Evolutionary conservation across 2,329 filamentous ascomycete species (phyloP), one percentile per base, ranked within the genome.

Genomic region (Cladophialophora psammophila): DNA sequence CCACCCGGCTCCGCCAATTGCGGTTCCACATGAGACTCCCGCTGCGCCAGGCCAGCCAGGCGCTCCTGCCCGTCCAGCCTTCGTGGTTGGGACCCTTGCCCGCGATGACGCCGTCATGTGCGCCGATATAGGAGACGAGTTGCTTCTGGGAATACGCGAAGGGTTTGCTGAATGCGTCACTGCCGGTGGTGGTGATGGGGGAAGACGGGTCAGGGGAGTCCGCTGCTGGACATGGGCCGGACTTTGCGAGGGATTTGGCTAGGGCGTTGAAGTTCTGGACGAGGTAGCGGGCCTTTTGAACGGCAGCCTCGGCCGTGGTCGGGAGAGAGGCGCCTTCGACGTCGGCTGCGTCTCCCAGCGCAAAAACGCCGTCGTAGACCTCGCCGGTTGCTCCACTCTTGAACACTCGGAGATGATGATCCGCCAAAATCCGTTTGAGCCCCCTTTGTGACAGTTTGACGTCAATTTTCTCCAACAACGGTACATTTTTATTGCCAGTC

Each of bases 41-140:
- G 55, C 75, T 77, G 56, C 80, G 73, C 81, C 80, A 83, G 0
- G 80, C 80, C 42, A 82, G 40, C 81, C 80, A 83, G 2, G 81
- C 81, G 26, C 73, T 72, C 8, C 75, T 67, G 0, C 80, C 80
- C 7, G 79, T 82, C 78, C 78, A 82, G 31, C 69, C 70, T 20
- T 69, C 63, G 32, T 64, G 31, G 32, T 69, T 64, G 31, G 48
- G 64, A 5, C 76, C 69, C 31, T 75, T 73, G 2, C 80, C 80
- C 1, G 74, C 77, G 5, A 81, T 76, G 48, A 83, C 75, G 0
- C 80, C 80, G 65, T 82, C 80, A 13, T 75, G 75, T n/a, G 74
- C 69, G 2, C 81, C 81, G 31, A 82, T 73, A 66, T 82, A 83
- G 1, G 79, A 78, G 42, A 82, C 69, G 13, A 78, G 71, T 0